phyloP scores from a whole-genome alignment of 2,329 filamentous ascomycete genomes.

The Zasmidium citrigriseum region DNA sequence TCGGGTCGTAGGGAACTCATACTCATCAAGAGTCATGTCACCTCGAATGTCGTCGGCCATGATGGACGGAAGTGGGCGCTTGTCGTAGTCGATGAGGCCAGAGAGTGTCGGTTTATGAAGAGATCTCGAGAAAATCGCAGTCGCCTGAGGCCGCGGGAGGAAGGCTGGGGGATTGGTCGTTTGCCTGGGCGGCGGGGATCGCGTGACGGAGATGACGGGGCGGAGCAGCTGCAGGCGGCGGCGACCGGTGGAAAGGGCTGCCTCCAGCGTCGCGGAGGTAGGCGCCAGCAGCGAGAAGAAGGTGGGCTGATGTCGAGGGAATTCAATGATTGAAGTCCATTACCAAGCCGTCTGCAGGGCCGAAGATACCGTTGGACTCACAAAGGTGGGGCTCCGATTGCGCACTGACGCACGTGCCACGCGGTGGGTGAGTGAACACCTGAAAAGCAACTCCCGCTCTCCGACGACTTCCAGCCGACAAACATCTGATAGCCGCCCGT shows the following conservation, averaged over 20 bases:
- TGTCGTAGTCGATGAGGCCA: conserved; percentile 20
- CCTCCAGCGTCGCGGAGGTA: neutral
- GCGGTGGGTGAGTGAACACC: no score
- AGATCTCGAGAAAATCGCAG: neutral
- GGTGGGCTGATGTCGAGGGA: neutral
- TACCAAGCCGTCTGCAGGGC: neutral
- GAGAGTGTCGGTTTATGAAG: conserved; percentile 1
- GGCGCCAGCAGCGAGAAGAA: neutral
- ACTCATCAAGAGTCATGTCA: conserved; percentile 47
- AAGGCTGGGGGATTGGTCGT: neutral
- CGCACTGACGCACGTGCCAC: no score
- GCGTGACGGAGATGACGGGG: neutral
- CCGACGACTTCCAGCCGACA: no score
- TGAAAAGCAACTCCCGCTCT: no score
- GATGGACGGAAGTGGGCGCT: conserved; percentile 8
- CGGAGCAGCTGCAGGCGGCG: neutral
- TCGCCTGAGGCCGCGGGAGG: neutral
- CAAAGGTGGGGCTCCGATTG: no score
- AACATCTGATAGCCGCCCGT: no score
- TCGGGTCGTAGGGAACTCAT: conserved; percentile 63
- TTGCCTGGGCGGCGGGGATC: neutral
- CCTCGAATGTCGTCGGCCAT: conserved; percentile 28
- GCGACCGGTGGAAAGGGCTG: neutral
- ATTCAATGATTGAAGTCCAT: neutral
- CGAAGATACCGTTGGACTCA: neutral